Evolutionary conservation across 768 basidiomycete genomes (phyloP).

Genomic region (Saitozyma podzolica): DNA sequence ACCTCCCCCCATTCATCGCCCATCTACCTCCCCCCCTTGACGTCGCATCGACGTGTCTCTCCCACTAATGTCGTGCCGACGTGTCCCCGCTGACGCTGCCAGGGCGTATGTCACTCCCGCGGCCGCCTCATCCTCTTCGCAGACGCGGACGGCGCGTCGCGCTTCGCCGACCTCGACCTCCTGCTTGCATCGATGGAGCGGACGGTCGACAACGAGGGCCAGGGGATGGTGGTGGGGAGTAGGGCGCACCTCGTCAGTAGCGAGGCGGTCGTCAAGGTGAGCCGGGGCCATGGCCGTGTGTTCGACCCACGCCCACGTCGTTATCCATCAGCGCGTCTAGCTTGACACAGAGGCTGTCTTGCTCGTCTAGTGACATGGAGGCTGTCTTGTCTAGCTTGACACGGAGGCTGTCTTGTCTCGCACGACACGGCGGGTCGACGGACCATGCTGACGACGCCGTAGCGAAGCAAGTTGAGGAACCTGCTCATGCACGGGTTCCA

Average conservation of each 20-base stretch:
- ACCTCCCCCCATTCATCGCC: too few relatives aligned
- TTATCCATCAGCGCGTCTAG: too few relatives aligned
- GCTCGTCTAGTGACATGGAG: too few relatives aligned
- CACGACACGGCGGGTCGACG: not conserved
- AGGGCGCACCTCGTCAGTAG: constrained; percentile 89
- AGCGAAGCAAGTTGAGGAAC: constrained; percentile 87
- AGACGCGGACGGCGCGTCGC: constrained; percentile 91
- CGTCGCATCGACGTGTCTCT: too few relatives aligned
- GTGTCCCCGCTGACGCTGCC: not conserved
- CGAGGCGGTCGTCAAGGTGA: constrained; percentile 89
- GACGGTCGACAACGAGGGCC: constrained; percentile 56
- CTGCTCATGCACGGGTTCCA: constrained; percentile 93
- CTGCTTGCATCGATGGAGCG: constrained; percentile 74
- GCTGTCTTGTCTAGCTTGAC: too few relatives aligned
- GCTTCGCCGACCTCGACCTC: constrained; percentile 77
- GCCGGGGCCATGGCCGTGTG: too few relatives aligned
- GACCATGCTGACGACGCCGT: not conserved
- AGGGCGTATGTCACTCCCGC: constrained; percentile 77
- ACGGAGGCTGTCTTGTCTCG: not conserved
- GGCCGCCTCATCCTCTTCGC: constrained; percentile 82
- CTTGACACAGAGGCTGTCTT: too few relatives aligned
- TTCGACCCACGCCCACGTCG: too few relatives aligned
- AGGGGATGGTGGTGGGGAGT: constrained; percentile 76
- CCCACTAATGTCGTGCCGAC: too few relatives aligned
- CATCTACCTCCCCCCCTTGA: too few relatives aligned